phyloP scores from a whole-genome alignment of 805 yeast genomes.

The Nakazawaea wickerhamii region DNA sequence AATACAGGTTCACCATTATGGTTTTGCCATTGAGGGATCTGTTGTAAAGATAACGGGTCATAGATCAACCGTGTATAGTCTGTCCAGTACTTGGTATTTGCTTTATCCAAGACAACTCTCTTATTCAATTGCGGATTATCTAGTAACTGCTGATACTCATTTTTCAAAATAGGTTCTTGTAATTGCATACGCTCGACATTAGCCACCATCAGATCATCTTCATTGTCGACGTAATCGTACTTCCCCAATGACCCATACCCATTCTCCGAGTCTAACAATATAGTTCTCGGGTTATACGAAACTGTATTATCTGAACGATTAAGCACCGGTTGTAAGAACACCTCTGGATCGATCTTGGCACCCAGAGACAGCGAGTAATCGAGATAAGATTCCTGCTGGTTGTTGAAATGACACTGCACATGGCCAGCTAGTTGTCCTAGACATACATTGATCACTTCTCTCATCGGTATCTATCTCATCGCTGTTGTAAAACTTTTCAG shows the following conservation, averaged over 20 bases:
- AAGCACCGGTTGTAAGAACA: slow-evolving; percentile 40
- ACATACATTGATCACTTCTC: slow-evolving; percentile 69
- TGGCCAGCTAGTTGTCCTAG: slow-evolving; percentile 72
- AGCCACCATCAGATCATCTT: slow-evolving; percentile 15
- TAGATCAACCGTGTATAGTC: slow-evolving; percentile 68
- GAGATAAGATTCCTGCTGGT: slow-evolving; percentile 66
- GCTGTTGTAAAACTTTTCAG: not conserved
- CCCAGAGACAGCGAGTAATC: slow-evolving; percentile 36
- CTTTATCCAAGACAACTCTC: slow-evolving; percentile 22
- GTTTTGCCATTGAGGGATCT: slow-evolving; percentile 55
- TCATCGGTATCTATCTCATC: slow-evolving; percentile 37
- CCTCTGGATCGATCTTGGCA: slow-evolving; percentile 34
- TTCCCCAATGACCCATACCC: slow-evolving; percentile 69
- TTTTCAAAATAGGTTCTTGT: slow-evolving; percentile 36
- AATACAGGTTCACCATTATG: slow-evolving; percentile 30
- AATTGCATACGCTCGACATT: slow-evolving; percentile 25
- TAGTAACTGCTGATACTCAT: slow-evolving; percentile 58
- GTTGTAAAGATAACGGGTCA: slow-evolving; percentile 53
- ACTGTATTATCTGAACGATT: slow-evolving; percentile 36
- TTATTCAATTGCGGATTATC: slow-evolving; percentile 33
- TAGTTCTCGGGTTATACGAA: slow-evolving; percentile 74
- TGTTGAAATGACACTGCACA: slow-evolving; percentile 74
- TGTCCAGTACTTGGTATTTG: slow-evolving; percentile 65
- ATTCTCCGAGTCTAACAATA: slow-evolving; percentile 74
- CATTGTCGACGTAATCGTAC: slow-evolving; percentile 38